phyloP scores from a whole-genome alignment of 805 yeast genomes.

The Kuraishia floccosa region DNA sequence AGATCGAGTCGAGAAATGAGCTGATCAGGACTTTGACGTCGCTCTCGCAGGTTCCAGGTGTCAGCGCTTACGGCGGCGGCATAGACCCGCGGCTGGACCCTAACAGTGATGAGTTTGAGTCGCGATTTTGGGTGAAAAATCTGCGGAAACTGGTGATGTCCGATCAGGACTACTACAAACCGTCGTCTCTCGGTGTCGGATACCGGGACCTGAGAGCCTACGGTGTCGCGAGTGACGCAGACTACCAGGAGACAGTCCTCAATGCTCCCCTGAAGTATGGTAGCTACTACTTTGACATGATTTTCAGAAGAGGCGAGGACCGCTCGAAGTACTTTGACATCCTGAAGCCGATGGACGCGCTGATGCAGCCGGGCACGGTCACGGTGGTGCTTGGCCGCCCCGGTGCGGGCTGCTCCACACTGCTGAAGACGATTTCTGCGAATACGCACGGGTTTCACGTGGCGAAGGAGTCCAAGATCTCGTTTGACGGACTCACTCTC shows the following conservation, averaged over 20 bases:
- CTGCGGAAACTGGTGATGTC: slow-evolving; percentile 37
- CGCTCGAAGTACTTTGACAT: slow-evolving; percentile 31
- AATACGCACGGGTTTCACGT: slow-evolving; percentile 50
- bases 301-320: slow-evolving; percentile 15
- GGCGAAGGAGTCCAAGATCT: slow-evolving; percentile 30
- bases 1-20: too few species aligned
- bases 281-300: slow-evolving; percentile 14
- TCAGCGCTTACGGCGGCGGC: slow-evolving; percentile 20
- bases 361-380: slow-evolving; percentile 50
- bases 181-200: slow-evolving; percentile 46
- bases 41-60: slow-evolving; percentile 43
- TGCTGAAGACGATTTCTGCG: slow-evolving; percentile 46
- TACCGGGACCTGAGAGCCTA: slow-evolving; percentile 47
- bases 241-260: slow-evolving; percentile 49
- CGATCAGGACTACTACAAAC: slow-evolving; percentile 55
- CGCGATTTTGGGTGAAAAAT: slow-evolving; percentile 60
- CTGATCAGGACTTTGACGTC: slow-evolving; percentile 27
- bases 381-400: slow-evolving; percentile 73
- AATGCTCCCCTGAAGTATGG: slow-evolving; percentile 27
- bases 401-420: slow-evolving; percentile 71
- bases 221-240: slow-evolving; percentile 60
- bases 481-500: slow-evolving; percentile 45
- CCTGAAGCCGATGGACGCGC: slow-evolving; percentile 56
- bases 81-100: slow-evolving; percentile 44
- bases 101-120: slow-evolving; percentile 40